A percentile compares a stretch with the other conserved stretches of the same genome.
These are phyloP conservation scores for Asterella californica DNA, from an alignment of 225 moss, liverwort and hornwort genomes.

Conservation along the genomic window DNA sequence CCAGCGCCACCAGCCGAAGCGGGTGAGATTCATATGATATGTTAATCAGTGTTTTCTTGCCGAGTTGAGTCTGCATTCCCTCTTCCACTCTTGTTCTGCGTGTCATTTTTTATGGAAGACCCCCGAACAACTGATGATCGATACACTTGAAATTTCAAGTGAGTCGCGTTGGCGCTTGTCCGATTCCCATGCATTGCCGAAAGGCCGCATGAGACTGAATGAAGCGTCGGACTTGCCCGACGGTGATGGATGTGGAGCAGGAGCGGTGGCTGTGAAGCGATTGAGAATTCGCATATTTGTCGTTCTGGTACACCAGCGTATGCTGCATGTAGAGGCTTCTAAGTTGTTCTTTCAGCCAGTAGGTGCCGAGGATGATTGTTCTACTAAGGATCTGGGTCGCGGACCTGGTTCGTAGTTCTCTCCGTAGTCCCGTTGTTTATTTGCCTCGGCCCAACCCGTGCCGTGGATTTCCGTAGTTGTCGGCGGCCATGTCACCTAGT, in stretches of 20 bases:
- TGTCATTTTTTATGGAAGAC: neutral
- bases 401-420: neutral
- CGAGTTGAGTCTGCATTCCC: neutral
- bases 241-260: too few species aligned
- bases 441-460: too few species aligned
- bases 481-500: too few species aligned
- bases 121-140: too few species aligned
- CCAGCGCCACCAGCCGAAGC: constrained; percentile 31
- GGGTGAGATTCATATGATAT: constrained; percentile 16
- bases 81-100: neutral
- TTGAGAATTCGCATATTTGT: too few species aligned
- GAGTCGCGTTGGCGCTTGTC: neutral
- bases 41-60: neutral
- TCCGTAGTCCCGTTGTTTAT: too few species aligned
- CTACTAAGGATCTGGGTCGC: neutral
- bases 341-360: too few species aligned
- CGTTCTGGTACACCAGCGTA: too few species aligned
- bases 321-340: too few species aligned
- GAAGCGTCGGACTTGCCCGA: neutral
- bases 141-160: too few species aligned
- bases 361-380: neutral
- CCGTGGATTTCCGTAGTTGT: too few species aligned
- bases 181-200: neutral
- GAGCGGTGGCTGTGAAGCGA: too few species aligned
- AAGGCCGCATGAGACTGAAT: neutral